Conservation (phyloP, 2,329 filamentous ascomycete genomes). For the Monosporascus ibericus region DNA sequence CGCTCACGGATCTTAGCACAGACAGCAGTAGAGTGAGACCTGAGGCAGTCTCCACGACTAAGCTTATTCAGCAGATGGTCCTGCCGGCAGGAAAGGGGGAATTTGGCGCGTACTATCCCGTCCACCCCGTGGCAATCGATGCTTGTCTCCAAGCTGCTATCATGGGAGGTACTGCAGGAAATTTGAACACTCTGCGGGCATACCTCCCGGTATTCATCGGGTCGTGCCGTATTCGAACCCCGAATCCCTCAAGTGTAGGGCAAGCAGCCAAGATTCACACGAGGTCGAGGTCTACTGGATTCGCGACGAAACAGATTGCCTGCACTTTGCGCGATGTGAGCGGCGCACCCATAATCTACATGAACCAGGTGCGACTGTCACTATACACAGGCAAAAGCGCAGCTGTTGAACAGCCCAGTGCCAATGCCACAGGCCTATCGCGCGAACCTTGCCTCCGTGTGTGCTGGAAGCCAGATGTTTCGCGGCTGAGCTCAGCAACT, state of each 20-base stretch:
- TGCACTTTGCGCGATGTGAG: too few species aligned
- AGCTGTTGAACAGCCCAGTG: too few species aligned
- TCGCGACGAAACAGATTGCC: not conserved
- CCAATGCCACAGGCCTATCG: not conserved
- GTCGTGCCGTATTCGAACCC: not conserved
- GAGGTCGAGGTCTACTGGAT: not conserved
- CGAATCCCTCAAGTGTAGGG: not conserved
- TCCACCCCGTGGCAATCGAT: not conserved
- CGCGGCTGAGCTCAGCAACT: not conserved
- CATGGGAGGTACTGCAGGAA: not conserved
- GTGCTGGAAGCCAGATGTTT: not conserved
- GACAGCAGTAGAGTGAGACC: too few species aligned
- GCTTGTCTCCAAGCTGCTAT: not conserved
- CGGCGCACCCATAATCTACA: too few species aligned
- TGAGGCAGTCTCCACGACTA: too few species aligned
- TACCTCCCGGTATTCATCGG: not conserved
- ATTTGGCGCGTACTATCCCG: not conserved
- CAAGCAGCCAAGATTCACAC: not conserved
- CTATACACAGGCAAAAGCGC: not conserved
- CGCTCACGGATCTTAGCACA: too few species aligned
- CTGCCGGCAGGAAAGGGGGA: too few species aligned
- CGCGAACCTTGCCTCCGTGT: not conserved
- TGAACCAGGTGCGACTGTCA: not conserved
- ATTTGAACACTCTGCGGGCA: not conserved
- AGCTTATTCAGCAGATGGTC: too few species aligned